These are phyloP conservation scores for Thymus mandschuricus DNA, from an alignment of 257 asterid species.

Conservation along the genomic window DNA sequence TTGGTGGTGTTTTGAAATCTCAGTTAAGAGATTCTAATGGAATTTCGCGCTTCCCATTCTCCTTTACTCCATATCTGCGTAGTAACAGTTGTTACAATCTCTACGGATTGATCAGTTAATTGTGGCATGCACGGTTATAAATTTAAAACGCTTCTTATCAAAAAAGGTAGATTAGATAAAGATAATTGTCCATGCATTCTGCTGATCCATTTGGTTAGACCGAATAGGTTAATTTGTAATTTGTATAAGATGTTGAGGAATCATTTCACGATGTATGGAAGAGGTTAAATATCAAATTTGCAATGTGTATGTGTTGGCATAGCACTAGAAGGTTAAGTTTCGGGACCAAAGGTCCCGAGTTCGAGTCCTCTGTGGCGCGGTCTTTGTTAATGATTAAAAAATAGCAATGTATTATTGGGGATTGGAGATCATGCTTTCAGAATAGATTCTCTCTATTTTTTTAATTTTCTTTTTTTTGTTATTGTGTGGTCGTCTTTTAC, in stretches of 20 bases:
- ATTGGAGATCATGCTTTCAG: neutral
- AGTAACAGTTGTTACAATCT: constrained; percentile 11
- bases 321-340: too few species aligned
- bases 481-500: neutral
- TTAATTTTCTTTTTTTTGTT: neutral
- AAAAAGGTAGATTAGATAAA: neutral
- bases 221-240: neutral
- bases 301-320: neutral
- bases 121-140: neutral
- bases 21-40: constrained; percentile 21
- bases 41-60: constrained; percentile 6
- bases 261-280: neutral
- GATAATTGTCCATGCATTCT: neutral
- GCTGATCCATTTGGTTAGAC: neutral
- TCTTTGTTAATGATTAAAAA: too few species aligned
- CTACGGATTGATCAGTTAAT: constrained; percentile 27
- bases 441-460: neutral
- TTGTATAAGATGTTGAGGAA: neutral
- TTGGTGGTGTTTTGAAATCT: constrained; percentile 23
- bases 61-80: constrained; percentile 21
- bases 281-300: neutral
- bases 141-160: neutral
- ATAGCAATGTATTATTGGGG: neutral
- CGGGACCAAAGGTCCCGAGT: too few species aligned
- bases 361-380: too few species aligned